A percentile compares a stretch with the other conserved stretches of the same genome.
Evolutionary conservation across 345 rosid species (phyloP).

Genomic region (Theobroma cacao): DNA sequence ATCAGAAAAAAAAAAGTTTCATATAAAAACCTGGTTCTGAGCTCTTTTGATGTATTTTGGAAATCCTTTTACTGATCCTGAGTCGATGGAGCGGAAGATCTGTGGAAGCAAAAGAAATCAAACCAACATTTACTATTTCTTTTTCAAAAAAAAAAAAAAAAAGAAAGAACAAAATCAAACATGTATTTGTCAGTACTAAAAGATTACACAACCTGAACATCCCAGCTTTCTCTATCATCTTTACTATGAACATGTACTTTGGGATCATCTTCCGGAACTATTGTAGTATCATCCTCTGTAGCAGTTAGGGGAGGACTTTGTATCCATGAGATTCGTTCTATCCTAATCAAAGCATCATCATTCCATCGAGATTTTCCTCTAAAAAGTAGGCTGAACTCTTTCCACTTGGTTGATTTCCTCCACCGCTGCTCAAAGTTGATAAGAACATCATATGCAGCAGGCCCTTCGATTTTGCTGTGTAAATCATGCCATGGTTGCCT

Average conservation of each 20-base stretch:
- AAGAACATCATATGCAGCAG: slow-evolving; percentile 94
- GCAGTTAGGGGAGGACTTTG: slow-evolving; percentile 49
- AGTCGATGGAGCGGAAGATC: slow-evolving; percentile 75
- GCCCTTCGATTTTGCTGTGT: slow-evolving; percentile 89
- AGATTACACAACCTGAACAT: slow-evolving; percentile 61
- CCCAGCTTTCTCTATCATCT: slow-evolving; percentile 74
- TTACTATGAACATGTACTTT: slow-evolving; percentile 45
- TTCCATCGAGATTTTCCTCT: slow-evolving; percentile 63
- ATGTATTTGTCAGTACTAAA: not conserved
- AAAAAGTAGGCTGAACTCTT: slow-evolving; percentile 58
- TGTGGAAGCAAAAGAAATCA: slow-evolving; percentile 18
- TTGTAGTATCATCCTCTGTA: slow-evolving; percentile 34
- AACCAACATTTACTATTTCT: not conserved
- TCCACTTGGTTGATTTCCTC: slow-evolving; percentile 82
- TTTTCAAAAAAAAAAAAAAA: not conserved
- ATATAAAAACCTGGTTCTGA: slow-evolving; percentile 40
- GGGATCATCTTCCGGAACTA: slow-evolving; percentile 57
- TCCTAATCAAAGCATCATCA: slow-evolving; percentile 76
- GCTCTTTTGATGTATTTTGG: slow-evolving; percentile 37
- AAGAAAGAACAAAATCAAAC: not conserved
- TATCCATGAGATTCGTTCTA: slow-evolving; percentile 95
- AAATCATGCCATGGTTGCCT: slow-evolving; percentile 98
- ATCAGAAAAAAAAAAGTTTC: not conserved
- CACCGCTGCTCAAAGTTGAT: slow-evolving; percentile 97
- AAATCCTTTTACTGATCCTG: slow-evolving; percentile 64